These are phyloP conservation scores for Thecaphora thlaspeos DNA, from an alignment of 1,284 basidiomycete genomes.

Conservation along the genomic window DNA sequence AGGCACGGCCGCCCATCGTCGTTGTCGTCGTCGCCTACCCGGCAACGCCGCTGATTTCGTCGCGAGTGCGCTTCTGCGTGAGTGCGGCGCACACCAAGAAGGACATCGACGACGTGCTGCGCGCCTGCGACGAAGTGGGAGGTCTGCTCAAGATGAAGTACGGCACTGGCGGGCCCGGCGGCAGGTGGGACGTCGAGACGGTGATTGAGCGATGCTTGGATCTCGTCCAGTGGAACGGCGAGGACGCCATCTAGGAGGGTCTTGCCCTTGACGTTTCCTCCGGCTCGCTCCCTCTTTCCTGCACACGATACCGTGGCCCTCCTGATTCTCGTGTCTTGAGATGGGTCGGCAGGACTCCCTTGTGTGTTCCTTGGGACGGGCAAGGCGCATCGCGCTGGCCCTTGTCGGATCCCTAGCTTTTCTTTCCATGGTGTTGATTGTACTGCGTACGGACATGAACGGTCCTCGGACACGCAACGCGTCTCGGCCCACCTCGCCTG, in stretches of 20 bases:
- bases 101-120: constrained; percentile 83
- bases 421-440: too few species aligned
- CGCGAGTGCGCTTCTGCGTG: constrained; percentile 89
- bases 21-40: constrained; percentile 62
- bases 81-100: constrained; percentile 94
- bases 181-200: constrained; percentile 79
- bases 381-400: too few species aligned
- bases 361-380: too few species aligned
- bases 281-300: too few species aligned
- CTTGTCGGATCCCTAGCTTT: too few species aligned
- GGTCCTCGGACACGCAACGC: too few species aligned
- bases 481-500: too few species aligned
- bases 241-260: constrained; percentile 22
- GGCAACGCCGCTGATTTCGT: constrained; percentile 85
- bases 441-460: too few species aligned
- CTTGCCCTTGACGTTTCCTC: too few species aligned
- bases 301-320: too few species aligned
- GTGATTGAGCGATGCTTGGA: constrained; percentile 75
- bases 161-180: constrained; percentile 68
- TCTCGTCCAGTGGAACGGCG: constrained; percentile 64
- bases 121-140: constrained; percentile 90
- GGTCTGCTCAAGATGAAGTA: constrained; percentile 73
- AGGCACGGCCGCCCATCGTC: constrained; percentile 47
- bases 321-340: too few species aligned
- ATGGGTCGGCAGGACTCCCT: too few species aligned